phyloP scores from a whole-genome alignment of 306 rosid species.

The Dryas alaskensis region DNA sequence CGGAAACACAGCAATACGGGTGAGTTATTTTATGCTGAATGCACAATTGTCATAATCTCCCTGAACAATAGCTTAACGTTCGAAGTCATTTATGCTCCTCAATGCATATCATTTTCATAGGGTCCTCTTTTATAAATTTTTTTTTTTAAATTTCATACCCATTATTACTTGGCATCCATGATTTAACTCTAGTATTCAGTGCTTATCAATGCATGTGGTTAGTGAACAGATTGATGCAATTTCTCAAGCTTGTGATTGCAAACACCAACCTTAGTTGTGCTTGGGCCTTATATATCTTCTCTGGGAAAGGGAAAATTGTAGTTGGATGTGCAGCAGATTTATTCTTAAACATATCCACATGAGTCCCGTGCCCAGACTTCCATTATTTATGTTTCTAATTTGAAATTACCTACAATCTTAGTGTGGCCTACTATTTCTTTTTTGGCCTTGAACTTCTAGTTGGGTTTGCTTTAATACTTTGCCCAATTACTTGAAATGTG shows the following conservation, averaged over 20 bases:
- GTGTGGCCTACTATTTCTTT: neutral
- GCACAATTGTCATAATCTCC: slow-evolving; percentile 2
- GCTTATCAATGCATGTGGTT: neutral
- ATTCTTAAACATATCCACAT: neutral
- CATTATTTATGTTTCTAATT: neutral
- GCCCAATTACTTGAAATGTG: neutral
- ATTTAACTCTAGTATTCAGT: neutral
- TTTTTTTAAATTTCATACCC: neutral
- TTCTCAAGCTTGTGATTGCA: neutral
- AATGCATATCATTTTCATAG: neutral
- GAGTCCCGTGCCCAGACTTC: neutral
- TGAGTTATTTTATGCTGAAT: slow-evolving; percentile 37
- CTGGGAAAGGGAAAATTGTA: neutral
- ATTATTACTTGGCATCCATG: neutral
- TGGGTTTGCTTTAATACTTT: neutral
- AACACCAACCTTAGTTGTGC: neutral
- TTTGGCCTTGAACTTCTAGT: neutral
- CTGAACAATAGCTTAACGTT: neutral
- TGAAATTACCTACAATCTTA: neutral
- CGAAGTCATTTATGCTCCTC: slow-evolving; percentile 1
- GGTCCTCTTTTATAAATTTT: neutral
- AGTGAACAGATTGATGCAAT: neutral
- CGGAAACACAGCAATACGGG: slow-evolving; percentile 84
- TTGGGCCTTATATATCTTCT: neutral
- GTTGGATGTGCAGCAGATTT: neutral